Evolutionary conservation across 1,284 basidiomycete species (phyloP).

Genomic region (Inonotus obliquus): DNA sequence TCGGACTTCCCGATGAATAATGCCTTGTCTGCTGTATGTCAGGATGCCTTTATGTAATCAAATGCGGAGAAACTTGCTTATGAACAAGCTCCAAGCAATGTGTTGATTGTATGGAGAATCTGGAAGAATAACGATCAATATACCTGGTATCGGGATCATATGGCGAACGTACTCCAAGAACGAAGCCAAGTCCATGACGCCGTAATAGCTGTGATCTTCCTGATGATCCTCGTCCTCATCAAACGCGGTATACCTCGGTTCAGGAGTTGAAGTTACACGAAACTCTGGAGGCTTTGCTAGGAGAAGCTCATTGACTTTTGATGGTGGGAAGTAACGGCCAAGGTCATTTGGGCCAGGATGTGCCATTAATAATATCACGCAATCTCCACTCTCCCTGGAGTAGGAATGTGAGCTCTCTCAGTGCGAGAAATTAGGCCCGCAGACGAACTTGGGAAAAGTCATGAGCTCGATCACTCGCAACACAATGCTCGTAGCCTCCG

Average conservation of each 20-base stretch:
- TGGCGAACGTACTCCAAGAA: conserved; percentile 56
- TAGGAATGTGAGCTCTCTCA: too few species aligned
- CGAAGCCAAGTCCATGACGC: conserved; percentile 69
- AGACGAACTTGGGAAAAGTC: conserved; percentile 44
- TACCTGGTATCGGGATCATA: neutral
- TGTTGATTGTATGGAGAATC: conserved; percentile 69
- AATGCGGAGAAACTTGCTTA: conserved; percentile 34
- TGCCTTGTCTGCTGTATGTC: conserved; percentile 34
- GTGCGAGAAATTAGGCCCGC: neutral
- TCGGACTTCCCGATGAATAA: conserved; percentile 68
- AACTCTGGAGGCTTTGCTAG: conserved; percentile 48
- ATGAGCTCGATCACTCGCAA: conserved; percentile 60
- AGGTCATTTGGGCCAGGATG: conserved; percentile 66
- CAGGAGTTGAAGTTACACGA: conserved; percentile 35
- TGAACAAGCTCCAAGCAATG: conserved; percentile 64
- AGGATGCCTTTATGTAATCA: conserved; percentile 7
- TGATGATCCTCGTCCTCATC: conserved; percentile 40
- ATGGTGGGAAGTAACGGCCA: conserved; percentile 58
- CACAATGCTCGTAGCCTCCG: conserved; percentile 48
- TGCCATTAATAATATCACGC: conserved; percentile 56
- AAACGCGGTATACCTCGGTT: conserved; percentile 48
- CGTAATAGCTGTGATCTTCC: conserved; percentile 54
- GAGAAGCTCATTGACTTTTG: conserved; percentile 62
- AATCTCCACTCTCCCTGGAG: conserved; percentile 49
- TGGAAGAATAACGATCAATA: conserved; percentile 24